A percentile compares a stretch with the other conserved stretches of the same genome.
Evolutionary conservation across 192 early-diverging fungal genomes (phyloP).

Genomic region (Phlyctochytrium planicorne): DNA sequence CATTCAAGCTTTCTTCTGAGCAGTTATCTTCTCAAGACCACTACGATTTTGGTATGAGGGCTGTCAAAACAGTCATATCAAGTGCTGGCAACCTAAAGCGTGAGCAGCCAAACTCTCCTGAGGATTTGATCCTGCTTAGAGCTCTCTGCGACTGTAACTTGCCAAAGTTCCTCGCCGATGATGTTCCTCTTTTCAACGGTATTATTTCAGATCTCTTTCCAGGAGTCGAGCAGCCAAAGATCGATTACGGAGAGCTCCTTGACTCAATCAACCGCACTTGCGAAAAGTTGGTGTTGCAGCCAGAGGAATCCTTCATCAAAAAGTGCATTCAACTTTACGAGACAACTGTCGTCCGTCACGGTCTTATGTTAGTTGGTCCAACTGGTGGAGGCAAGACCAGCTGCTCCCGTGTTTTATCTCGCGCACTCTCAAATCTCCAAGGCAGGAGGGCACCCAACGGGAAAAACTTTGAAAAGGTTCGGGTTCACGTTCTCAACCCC

Average conservation of each 20-base stretch:
- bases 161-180: constrained; percentile 61
- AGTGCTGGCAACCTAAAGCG: constrained; percentile 59
- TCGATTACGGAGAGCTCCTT: constrained; percentile 58
- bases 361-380: constrained; percentile 61
- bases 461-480: constrained; percentile 51
- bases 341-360: constrained; percentile 60
- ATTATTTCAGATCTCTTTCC: constrained; percentile 63
- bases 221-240: constrained; percentile 54
- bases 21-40: constrained; percentile 65
- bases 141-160: constrained; percentile 60
- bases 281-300: constrained; percentile 46
- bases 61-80: constrained; percentile 65
- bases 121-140: constrained; percentile 58
- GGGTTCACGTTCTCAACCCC: constrained; percentile 55
- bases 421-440: constrained; percentile 40
- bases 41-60: constrained; percentile 65
- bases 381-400: constrained; percentile 59
- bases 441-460: constrained; percentile 53
- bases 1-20: constrained; percentile 60
- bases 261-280: constrained; percentile 45
- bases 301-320: constrained; percentile 52
- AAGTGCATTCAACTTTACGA: constrained; percentile 68
- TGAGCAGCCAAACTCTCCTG: constrained; percentile 51
- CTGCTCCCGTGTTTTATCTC: constrained; percentile 46
- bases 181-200: constrained; percentile 62